phyloP scores from a whole-genome alignment of 1,139 yeast species.

The Scheffersomyces lignicola region DNA sequence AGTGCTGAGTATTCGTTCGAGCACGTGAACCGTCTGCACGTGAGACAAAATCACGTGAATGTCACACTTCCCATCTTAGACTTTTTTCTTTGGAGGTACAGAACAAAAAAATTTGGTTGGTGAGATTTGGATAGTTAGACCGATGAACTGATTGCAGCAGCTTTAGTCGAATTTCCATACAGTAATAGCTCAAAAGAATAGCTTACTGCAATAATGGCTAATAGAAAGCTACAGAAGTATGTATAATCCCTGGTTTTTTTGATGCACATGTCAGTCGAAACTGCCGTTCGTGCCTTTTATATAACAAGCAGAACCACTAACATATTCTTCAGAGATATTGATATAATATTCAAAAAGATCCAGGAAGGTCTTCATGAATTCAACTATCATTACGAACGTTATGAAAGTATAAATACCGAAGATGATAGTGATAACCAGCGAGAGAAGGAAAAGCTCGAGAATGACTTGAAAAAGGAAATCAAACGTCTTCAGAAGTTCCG shows the following conservation, averaged over 20 bases:
- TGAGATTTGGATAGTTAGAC: no score
- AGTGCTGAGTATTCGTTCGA: no score
- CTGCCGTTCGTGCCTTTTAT: not conserved
- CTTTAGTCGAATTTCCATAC: no score
- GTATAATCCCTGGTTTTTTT: constrained; percentile 14
- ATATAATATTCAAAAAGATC: constrained; percentile 91
- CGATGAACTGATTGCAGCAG: no score
- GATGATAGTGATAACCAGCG: constrained; percentile 79
- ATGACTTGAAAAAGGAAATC: constrained; percentile 92
- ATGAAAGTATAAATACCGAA: constrained; percentile 38
- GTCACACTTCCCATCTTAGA: no score
- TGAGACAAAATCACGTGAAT: no score
- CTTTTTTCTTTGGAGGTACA: no score
- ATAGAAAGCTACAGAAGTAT: constrained; percentile 50
- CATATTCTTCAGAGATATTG: constrained; percentile 61
- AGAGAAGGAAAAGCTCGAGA: constrained; percentile 91
- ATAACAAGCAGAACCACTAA: constrained; percentile 15
- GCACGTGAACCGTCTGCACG: no score
- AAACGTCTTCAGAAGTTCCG: constrained; percentile 91
- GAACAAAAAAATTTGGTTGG: no score
- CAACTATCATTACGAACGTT: constrained; percentile 47
- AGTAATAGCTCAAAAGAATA: no score
- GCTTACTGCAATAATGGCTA: constrained; percentile 31
- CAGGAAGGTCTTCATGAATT: constrained; percentile 90
- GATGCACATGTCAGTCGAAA: not conserved